Conservation (phyloP, 2,329 filamentous ascomycete species). For the Cladophialophora immunda region DNA sequence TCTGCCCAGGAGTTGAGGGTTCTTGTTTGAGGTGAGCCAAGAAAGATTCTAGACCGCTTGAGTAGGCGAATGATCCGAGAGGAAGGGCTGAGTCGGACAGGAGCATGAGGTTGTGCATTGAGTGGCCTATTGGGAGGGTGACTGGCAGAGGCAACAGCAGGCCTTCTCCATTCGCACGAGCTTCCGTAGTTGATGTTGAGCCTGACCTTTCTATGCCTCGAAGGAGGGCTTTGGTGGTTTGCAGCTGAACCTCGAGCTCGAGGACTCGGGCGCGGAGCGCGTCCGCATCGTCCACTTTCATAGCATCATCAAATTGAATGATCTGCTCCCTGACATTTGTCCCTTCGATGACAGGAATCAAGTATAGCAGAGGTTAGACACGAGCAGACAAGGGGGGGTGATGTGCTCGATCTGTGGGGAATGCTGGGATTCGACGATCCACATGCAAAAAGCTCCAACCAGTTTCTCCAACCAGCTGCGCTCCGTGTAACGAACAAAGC, state of each 20-base stretch:
- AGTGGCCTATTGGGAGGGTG: constrained; percentile 34
- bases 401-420: constrained; percentile 10
- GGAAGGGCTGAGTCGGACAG: constrained; percentile 71
- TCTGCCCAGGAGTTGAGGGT: constrained; percentile 41
- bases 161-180: background rate
- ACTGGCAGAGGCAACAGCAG: constrained; percentile 12
- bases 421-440: background rate
- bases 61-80: constrained; percentile 72
- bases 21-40: constrained; percentile 63
- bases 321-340: background rate
- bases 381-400: too few relatives aligned
- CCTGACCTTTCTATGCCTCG: constrained; percentile 22
- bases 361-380: background rate
- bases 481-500: background rate
- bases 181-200: constrained; percentile 6
- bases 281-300: constrained; percentile 34
- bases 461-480: constrained; percentile 2
- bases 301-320: constrained; percentile 1
- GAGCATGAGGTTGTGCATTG: constrained; percentile 58
- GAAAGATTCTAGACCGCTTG: constrained; percentile 70
- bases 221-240: constrained; percentile 53
- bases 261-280: constrained; percentile 46
- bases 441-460: constrained; percentile 5
- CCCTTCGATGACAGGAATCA: background rate
- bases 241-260: constrained; percentile 58